Percentiles rank a stretch among this genome's conserved stretches.
These are phyloP conservation scores for Xylaria sp. DNA, from an alignment of 2,329 filamentous ascomycete genomes.

Conservation along the genomic window DNA sequence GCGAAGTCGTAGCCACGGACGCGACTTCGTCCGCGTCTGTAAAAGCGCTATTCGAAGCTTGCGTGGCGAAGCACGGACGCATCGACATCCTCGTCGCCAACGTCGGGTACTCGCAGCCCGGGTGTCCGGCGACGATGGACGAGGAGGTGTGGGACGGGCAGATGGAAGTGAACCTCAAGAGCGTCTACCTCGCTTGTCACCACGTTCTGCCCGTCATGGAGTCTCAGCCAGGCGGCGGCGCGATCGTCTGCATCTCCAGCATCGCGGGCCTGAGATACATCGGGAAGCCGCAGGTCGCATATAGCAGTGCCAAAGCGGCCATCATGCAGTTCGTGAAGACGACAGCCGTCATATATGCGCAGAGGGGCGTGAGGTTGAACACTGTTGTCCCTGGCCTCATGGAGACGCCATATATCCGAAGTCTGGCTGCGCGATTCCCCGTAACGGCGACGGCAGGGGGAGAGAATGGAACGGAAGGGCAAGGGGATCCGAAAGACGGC, in stretches of 20 bases:
- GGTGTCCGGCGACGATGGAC: slow-evolving; percentile 28
- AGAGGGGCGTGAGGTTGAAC: slow-evolving; percentile 61
- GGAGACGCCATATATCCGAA: slow-evolving; percentile 62
- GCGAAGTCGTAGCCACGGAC: slow-evolving; percentile 25
- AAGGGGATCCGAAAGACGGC: slow-evolving; percentile 47
- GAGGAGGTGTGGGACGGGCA: slow-evolving; percentile 64
- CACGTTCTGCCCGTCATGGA: slow-evolving; percentile 65
- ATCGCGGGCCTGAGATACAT: slow-evolving; percentile 64
- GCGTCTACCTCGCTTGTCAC: slow-evolving; percentile 64
- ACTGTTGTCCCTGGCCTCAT: slow-evolving; percentile 67
- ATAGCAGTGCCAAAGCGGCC: slow-evolving; percentile 55
- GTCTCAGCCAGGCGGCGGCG: slow-evolving; percentile 53
- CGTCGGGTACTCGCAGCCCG: slow-evolving; percentile 29
- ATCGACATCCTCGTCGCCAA: slow-evolving; percentile 32
- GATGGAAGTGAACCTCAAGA: slow-evolving; percentile 65
- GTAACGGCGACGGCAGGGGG: slow-evolving; percentile 20
- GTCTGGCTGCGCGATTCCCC: slow-evolving; percentile 58
- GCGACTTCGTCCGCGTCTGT: slow-evolving; percentile 30
- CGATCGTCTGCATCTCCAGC: slow-evolving; percentile 60
- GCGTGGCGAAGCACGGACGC: slow-evolving; percentile 22
- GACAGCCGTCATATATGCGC: slow-evolving; percentile 62
- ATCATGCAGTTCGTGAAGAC: slow-evolving; percentile 62
- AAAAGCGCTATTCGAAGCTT: slow-evolving; percentile 20
- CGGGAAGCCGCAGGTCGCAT: slow-evolving; percentile 59
- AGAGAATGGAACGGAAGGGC: neutral